Base-by-base conservation (phyloP, 768 basidiomycete species). In the Artomyces pyxidatus region DNA sequence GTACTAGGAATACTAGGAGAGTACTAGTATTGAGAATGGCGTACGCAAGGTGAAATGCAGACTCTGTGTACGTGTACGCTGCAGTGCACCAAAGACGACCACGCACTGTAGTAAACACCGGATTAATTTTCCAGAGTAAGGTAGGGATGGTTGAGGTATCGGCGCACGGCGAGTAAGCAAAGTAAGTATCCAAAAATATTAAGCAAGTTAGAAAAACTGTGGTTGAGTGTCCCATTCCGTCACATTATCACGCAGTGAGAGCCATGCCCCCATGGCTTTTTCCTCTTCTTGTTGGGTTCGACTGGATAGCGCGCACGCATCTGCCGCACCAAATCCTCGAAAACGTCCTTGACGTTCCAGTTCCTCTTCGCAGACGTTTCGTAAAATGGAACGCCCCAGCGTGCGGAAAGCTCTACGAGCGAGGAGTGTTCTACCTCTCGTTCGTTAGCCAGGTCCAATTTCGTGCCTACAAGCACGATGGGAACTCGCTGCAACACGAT, bases 351-450 rank as follows among this genome's bases (percentile, higher is more conserved):
- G 46, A 91, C 74, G 56, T 90, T 80, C 87, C 85, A 88, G 59
- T 89, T 81, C 41, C 78, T 73, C 64, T 90, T 91, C 9, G 88
- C 86, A n/a, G 87, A 89, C 3, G 88, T 91, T 67, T 91, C 89
- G 61, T 85, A 90, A 59, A 88, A 85, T 6, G 75, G 85, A n/a
- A 88, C 67, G 12, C 71, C 69, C 87, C 88, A 89, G 2, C 72
- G 72, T 27, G 64, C 70, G 17, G 83, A 77, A 10, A 88, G 75
- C 9, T 76, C 67, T 59, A 83, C 77, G 28, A 89, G 84, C 0
- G 77, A 78, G 37, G 61, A 69, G 40, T 74, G 71, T 16, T 79
- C 77, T 6, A 93, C 85, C 61, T 91, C 87, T 27, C 91, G 77
- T 63, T 93, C 90, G 50, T 76, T 80, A 23, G 76, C 76, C 32